Evolutionary conservation across 345 rosid genomes (phyloP), one percentile per base, ranked within the genome.

Genomic region (Xanthoceras sorbifolium): DNA sequence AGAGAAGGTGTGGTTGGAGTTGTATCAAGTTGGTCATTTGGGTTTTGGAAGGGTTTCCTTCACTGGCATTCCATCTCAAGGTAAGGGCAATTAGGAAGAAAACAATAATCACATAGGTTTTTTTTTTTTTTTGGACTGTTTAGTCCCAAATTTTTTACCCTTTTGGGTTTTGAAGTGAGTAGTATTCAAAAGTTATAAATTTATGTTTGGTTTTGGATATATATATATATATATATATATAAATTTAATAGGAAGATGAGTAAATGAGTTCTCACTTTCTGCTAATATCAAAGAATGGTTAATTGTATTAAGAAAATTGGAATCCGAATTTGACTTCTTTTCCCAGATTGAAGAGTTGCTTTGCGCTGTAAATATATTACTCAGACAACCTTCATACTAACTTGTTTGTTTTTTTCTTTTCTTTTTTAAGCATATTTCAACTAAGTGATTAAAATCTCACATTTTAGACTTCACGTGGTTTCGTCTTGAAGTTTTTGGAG

Each of bases 21-120:
- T 92, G 79, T 87, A 86, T 81, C 87, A 90, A 73, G 78, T 89
- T 82, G 98, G 93, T 18, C 94, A 93, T 85, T 79, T 92, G 87
- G 93, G 94, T 76, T 93, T 96, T 77, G 98, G 99, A 34, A 87
- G 98, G 83, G 93, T 93, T 73, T 93, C 97, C 28, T 93, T 89
- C 75, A 83, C 88, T 55, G 93, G 87, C 4, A 72, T 68, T 69
- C 78, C 78, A 74, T 73, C 66, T 22, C 55, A 73, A 12, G 25
- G 8, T 18, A 70, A 64, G 50, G 62, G 76, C 20, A 71, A 29
- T 40, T 54, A 42, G 12, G 71, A 25, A 40, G 38, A 32, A 31
- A 54, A 55, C 46, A 42, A 42, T 42, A 42, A 42, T 20, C 8
- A 54, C 59, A 54, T 54, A 5, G 0, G 0, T 18, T 54, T 18